These are phyloP conservation scores for Stipa capillata DNA, from an alignment of 176 grass and related monocot genomes.

Conservation along the genomic window DNA sequence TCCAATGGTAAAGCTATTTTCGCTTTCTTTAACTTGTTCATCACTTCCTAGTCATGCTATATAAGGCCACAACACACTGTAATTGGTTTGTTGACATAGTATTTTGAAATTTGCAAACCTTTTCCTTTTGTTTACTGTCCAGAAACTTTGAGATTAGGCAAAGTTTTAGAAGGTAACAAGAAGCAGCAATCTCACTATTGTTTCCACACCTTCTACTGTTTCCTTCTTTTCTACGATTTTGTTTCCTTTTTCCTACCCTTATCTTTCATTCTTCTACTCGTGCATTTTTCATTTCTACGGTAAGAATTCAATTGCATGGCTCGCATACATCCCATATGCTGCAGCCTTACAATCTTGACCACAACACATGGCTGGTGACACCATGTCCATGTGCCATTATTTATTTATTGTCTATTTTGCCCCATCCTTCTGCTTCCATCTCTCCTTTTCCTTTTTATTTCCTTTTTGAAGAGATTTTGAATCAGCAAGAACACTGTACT, in stretches of 20 bases:
- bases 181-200: neutral
- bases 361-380: slow-evolving; percentile 1
- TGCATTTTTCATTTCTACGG: neutral
- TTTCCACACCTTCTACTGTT: neutral
- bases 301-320: slow-evolving; percentile 1
- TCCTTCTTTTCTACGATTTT: neutral
- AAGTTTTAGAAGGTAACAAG: slow-evolving; percentile 3
- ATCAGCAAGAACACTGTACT: neutral
- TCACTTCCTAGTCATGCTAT: neutral
- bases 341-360: neutral
- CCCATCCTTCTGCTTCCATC: neutral
- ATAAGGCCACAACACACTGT: neutral
- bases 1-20: neutral
- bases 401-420: slow-evolving; percentile 15
- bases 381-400: slow-evolving; percentile 14
- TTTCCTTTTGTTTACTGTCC: neutral
- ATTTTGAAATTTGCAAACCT: neutral
- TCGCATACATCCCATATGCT: neutral
- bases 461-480: neutral
- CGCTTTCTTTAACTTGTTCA: neutral
- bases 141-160: neutral
- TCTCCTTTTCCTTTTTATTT: neutral
- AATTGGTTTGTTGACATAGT: neutral
- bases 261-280: neutral
- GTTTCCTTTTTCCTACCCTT: neutral